Evolutionary conservation across 2,329 filamentous ascomycete genomes (phyloP), one percentile per base, ranked within the genome.

Genomic region (Magnaporthiopsis poae): DNA sequence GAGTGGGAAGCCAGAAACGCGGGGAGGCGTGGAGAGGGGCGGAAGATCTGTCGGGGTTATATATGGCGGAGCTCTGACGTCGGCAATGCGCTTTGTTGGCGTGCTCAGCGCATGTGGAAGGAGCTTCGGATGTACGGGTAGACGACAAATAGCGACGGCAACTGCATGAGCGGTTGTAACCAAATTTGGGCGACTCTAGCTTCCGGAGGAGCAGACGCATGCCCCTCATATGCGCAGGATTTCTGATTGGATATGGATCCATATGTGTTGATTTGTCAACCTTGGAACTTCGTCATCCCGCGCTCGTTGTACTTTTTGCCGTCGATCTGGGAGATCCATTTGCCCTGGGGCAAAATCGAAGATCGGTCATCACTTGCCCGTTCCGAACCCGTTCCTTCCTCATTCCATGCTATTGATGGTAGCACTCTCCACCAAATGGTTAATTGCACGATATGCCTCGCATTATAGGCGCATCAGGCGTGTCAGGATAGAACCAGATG

Each of bases 61-160:
- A 21, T n/a, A 18, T 8, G n/a, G 62, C 18, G 62, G 35, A 29
- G 27, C 62, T 27, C 62, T 64, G 62, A 64, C 62, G 62, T 64
- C 62, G 62, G n/a, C 15, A 25, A 62, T 35, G 13, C 27, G 11
- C 13, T n/a, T n/a, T 18, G 13, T n/a, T 62, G 8, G 61, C 61
- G 46, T 56, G 46, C 46, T 56, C n/a, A 56, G n/a, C n/a, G 46
- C 21, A 56, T 56, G 18, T 56, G 46, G 46, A 56, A 56, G 21
- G 46, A 56, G 18, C 18, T 21, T 21, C 46, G 4, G 46, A 52
- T 4, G 21, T 5, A 25, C 46, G 46, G 46, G n/a, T 21, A 56
- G 46, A 11, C 46, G n/a, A 52, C 1, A 39, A 13, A 39, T 13
- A 39, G 3, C 11, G 46, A 46, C 3, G 39, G 39, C 5, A 9